Evolutionary conservation across 805 yeast genomes (phyloP).

Genomic region (Myxozyma sirexii): DNA sequence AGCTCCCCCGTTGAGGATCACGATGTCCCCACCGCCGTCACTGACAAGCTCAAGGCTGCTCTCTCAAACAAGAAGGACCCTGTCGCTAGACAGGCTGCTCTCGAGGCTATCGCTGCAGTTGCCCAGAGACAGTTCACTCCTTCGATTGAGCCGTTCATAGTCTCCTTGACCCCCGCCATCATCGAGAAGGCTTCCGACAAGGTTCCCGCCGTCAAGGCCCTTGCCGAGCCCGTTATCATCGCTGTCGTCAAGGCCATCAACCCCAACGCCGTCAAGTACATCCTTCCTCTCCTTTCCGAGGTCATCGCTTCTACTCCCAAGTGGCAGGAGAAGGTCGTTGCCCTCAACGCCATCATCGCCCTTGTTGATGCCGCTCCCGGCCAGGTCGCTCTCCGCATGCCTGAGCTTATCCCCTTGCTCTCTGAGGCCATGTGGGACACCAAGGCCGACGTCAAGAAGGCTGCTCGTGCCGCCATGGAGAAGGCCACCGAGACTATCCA

Average conservation of each 20-base stretch:
- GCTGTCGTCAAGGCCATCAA: slow-evolving; percentile 82
- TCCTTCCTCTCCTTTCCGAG: slow-evolving; percentile 77
- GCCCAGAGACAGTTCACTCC: slow-evolving; percentile 77
- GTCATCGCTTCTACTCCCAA: slow-evolving; percentile 70
- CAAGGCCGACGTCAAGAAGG: slow-evolving; percentile 95
- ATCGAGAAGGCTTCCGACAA: slow-evolving; percentile 88
- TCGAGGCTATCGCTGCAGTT: slow-evolving; percentile 82
- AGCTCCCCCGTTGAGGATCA: slow-evolving; percentile 98
- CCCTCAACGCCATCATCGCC: slow-evolving; percentile 79
- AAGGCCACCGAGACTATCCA: slow-evolving; percentile 96
- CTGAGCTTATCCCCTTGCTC: slow-evolving; percentile 96
- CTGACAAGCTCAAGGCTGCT: slow-evolving; percentile 72
- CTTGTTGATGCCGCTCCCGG: slow-evolving; percentile 92
- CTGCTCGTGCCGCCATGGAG: slow-evolving; percentile 94
- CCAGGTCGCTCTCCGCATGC: slow-evolving; percentile 98
- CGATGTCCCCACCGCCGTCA: slow-evolving; percentile 91
- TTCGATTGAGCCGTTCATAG: slow-evolving; percentile 94
- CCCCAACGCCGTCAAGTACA: slow-evolving; percentile 89
- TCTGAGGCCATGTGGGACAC: slow-evolving; percentile 99
- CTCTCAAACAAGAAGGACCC: slow-evolving; percentile 78
- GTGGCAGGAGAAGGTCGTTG: slow-evolving; percentile 97
- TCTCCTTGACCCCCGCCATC: slow-evolving; percentile 70
- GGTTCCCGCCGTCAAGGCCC: slow-evolving; percentile 69
- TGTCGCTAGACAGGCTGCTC: slow-evolving; percentile 68
- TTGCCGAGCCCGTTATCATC: slow-evolving; percentile 74